Base-by-base conservation (phyloP, 176 grass and related monocot genomes). In the Olyra latifolia region DNA sequence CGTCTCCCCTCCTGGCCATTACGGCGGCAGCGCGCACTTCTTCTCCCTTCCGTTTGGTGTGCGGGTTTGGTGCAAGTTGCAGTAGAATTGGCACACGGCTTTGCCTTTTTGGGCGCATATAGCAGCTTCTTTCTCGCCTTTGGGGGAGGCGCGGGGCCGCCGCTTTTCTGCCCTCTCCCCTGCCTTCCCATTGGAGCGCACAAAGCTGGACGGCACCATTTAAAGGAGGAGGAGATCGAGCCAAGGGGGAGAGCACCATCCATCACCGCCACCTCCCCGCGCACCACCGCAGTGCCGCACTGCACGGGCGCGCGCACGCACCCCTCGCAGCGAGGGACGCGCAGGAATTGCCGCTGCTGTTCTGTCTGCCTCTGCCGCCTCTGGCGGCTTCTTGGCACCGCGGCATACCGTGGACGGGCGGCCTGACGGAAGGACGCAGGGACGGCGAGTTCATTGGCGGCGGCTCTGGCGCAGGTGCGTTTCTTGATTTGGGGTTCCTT, bases 131-230 rank as follows among this genome's bases (percentile, higher is more conserved):
- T 79, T 66, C 47, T 68, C 35, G 60, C 82, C 44, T 86, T 78
- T 86, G 63, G 85, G 65, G 65, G 53, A 71, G 78, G 84, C 87
- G 75, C 87, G 75, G 83, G 75, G 86, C 72, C 89, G 88, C 87
- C 77, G 86, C 89, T 91, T 88, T 91, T 91, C 45, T 81, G 66
- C 71, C 35, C 54, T 80, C 41, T 69, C 42, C 44, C 43, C 66
- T 81, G 66, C 54, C 88, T 80, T 86, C 84, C 59, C 79, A 89
- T 87, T 94, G 92, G 92, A 82, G 86, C 77, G 81, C 71, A 50
- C 92, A 87, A 89, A 89, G 89, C 86, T 82, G 79, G 80, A 62
- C 80, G 82, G 61, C 74, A 90, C 89, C 91, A 82, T 91, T 94
- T 89, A 90, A 89, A 91, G 49, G 47, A 65, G 62, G 43, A 8